Evolutionary conservation across 495 filamentous ascomycete species (phyloP), one percentile per base, ranked within the genome.

Genomic region (Alectoria sarmentosa): DNA sequence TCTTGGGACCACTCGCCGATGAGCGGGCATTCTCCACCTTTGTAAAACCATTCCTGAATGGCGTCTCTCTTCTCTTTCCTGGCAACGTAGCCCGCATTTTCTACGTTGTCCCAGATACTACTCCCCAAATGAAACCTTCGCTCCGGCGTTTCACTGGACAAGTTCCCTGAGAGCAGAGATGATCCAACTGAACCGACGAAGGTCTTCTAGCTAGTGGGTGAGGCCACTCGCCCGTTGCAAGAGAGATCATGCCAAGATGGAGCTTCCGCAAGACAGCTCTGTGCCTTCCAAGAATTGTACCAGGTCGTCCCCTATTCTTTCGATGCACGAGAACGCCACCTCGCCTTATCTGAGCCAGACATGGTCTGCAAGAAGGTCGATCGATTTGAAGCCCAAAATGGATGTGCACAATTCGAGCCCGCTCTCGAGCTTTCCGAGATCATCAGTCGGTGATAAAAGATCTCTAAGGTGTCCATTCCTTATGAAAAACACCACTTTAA

Each of bases 41-140:
- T 23, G 10, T 23, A n/a, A 3, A 42, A 41, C 23, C 61, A 55
- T 23, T 14, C 7, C 8, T 56, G 1, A 17, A 55, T 44, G 41
- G 37, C 49, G n/a, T 62, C 54, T 21, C 60, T 44, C 32, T 42
- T 55, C 36, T 62, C 26, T 42, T 13, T 54, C 23, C 8, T 17
- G 9, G 19, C 4, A 0, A 8, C 23, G 21, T 52, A 10, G 8
- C 14, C n/a, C 34, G 3, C 44, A 52, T n/a, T 9, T 26, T n/a
- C 11, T 37, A 36, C 10, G 30, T 54, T 5, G 6, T 62, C 32
- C 46, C 17, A 3, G 1, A 39, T 48, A 1, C 54, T 54, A 0
- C 7, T 23, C 13, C 14, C 34, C 1, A 32, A 11, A 10, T 19
- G 7, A 21, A 55, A 41, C 10, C 34, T 5, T 52, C 28, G 60